Percentiles rank a stretch among this genome's conserved stretches.
Evolutionary conservation across 164 flowering plant genomes (phyloP).

Genomic region (Nymphaea colorata): DNA sequence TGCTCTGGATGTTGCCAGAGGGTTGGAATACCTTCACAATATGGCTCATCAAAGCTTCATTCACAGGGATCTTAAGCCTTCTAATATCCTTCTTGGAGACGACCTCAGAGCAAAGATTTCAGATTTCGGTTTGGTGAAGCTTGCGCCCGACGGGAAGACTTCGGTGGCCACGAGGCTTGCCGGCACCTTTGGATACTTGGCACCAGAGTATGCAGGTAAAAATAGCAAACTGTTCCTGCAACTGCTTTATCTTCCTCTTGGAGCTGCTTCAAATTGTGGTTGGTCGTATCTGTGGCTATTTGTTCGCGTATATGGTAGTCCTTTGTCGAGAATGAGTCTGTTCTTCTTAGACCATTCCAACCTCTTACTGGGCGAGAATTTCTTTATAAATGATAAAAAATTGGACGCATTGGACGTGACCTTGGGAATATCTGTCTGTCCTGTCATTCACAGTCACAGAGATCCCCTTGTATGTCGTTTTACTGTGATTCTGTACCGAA

Average conservation of each 20-base stretch:
- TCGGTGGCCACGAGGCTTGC: constrained; percentile 72
- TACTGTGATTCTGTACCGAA: no score
- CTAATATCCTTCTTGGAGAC: constrained; percentile 66
- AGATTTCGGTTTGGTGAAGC: constrained; percentile 80
- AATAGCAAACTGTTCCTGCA: background rate
- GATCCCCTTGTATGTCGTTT: no score
- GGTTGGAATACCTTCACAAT: constrained; percentile 71
- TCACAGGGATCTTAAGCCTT: constrained; percentile 71
- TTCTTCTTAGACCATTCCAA: no score
- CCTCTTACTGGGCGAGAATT: no score
- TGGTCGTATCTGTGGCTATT: no score
- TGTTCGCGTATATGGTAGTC: no score
- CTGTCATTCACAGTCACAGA: no score
- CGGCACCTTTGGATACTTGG: constrained; percentile 82
- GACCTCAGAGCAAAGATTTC: constrained; percentile 69
- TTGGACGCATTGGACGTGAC: no score
- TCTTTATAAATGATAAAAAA: no score
- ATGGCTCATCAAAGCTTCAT: constrained; percentile 66
- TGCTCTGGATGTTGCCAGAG: constrained; percentile 77
- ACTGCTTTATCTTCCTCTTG: background rate
- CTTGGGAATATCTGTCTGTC: no score
- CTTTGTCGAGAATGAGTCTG: no score
- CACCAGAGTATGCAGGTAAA: constrained; percentile 88
- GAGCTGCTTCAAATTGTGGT: no score
- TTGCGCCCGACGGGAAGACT: constrained; percentile 48